These are phyloP conservation scores for Lagenaria siceraria DNA, from an alignment of 306 rosid species.

Conservation along the genomic window DNA sequence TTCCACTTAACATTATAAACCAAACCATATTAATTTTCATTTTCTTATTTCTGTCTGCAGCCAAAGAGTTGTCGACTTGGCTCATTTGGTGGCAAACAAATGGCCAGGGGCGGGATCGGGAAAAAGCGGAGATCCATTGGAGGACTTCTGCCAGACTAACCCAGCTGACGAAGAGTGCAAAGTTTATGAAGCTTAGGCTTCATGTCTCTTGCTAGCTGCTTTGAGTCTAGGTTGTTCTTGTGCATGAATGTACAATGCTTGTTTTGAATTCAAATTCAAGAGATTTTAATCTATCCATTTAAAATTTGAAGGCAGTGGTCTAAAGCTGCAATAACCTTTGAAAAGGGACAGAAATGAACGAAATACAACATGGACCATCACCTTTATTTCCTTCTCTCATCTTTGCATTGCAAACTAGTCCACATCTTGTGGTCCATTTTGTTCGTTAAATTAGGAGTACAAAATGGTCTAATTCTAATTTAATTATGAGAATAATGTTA, in stretches of 20 bases:
- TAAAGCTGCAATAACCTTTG: conserved; percentile 1
- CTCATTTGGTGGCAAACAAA: conserved; percentile 73
- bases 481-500: not conserved
- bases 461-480: not conserved
- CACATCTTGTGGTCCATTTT: conserved; percentile 5
- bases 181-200: conserved; percentile 56
- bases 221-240: not conserved
- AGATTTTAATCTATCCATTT: not conserved
- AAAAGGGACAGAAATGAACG: not conserved
- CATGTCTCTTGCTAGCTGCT: conserved; percentile 8
- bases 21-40: not conserved
- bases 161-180: conserved; percentile 96
- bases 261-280: conserved; percentile 3
- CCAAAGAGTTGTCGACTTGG: conserved; percentile 98
- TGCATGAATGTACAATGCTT: conserved; percentile 3
- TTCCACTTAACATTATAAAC: not conserved
- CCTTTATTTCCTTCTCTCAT: not conserved
- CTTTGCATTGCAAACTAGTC: not conserved
- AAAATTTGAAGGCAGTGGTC: not conserved
- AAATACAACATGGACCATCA: not conserved
- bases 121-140: conserved; percentile 78
- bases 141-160: conserved; percentile 87
- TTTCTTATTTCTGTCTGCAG: conserved; percentile 28
- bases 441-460: not conserved
- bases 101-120: conserved; percentile 56